Evolutionary conservation across 192 early-diverging fungal genomes (phyloP).

Genomic region (Dissophora globulifera): DNA sequence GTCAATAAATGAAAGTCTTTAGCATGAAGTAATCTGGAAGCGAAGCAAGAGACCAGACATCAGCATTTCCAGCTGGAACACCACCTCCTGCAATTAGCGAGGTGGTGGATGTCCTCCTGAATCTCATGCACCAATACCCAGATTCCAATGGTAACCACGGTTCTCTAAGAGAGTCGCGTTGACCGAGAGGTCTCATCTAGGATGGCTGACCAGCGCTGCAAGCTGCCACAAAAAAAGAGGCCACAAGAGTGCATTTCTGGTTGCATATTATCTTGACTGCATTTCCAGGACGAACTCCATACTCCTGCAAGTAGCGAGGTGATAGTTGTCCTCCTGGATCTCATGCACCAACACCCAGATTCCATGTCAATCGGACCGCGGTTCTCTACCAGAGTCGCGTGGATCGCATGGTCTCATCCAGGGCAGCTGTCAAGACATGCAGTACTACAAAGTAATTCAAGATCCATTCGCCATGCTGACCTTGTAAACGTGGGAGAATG

Average conservation of each 20-base stretch:
- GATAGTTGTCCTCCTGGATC: constrained; percentile 20
- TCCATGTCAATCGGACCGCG: constrained; percentile 10
- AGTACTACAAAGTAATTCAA: not conserved
- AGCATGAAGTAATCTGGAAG: no score
- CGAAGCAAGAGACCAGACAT: no score
- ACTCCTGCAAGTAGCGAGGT: constrained; percentile 15
- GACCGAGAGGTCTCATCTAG: constrained; percentile 10
- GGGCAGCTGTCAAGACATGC: constrained; percentile 4
- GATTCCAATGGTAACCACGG: constrained; percentile 14
- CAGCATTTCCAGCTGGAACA: constrained; percentile 21
- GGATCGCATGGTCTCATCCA: constrained; percentile 15
- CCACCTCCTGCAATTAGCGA: constrained; percentile 14
- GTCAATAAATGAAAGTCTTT: no score
- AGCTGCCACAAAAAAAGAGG: no score
- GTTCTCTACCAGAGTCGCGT: not conserved
- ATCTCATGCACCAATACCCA: constrained; percentile 34
- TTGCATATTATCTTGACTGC: constrained; percentile 1
- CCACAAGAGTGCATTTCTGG: no score
- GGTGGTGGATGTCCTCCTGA: constrained; percentile 14
- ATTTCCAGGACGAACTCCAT: constrained; percentile 18
- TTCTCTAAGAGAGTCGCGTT: not conserved
- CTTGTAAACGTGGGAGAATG: no score
- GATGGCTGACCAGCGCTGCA: not conserved
- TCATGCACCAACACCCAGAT: constrained; percentile 40
- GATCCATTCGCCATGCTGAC: no score